Percentiles rank a stretch among this genome's conserved stretches.
phyloP scores from a whole-genome alignment of 1,284 basidiomycete genomes.

The Mycosarcoma mackinlayi region DNA sequence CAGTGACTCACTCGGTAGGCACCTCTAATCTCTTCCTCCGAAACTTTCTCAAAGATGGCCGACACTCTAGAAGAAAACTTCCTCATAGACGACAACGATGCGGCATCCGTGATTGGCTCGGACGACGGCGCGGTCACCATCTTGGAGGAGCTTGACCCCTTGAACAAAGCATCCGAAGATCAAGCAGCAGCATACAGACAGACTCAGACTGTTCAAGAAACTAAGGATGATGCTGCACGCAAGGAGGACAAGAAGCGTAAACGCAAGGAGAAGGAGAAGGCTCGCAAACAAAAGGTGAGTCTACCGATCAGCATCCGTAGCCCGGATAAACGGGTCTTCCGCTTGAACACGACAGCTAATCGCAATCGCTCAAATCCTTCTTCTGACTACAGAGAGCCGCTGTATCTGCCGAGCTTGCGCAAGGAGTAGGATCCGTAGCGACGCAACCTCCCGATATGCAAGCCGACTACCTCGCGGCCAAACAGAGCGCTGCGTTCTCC shows the following conservation, averaged over 20 bases:
- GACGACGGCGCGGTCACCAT: conserved; percentile 46
- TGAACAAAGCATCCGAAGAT: conserved; percentile 1
- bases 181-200: neutral
- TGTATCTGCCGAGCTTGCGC: conserved; percentile 37
- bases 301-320: neutral
- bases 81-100: conserved; percentile 51
- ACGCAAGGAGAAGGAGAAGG: conserved; percentile 54
- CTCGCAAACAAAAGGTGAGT: conserved; percentile 56
- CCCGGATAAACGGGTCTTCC: neutral
- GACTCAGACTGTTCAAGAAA: conserved; percentile 1
- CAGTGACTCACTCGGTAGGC: no score
- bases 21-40: no score
- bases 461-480: conserved; percentile 57
- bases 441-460: conserved; percentile 55
- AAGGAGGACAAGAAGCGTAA: conserved; percentile 58
- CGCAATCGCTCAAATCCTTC: no score
- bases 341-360: no score
- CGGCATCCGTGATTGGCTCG: conserved; percentile 29
- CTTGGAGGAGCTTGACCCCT: conserved; percentile 24
- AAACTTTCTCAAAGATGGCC: conserved; percentile 49
- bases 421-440: conserved; percentile 44
- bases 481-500: conserved; percentile 48
- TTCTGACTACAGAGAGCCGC: conserved; percentile 53
- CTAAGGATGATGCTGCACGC: conserved; percentile 42
- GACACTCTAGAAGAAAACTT: conserved; percentile 61